These are phyloP conservation scores for Cladochytrium replicatum DNA, from an alignment of 192 early-diverging fungal species.

Conservation along the genomic window DNA sequence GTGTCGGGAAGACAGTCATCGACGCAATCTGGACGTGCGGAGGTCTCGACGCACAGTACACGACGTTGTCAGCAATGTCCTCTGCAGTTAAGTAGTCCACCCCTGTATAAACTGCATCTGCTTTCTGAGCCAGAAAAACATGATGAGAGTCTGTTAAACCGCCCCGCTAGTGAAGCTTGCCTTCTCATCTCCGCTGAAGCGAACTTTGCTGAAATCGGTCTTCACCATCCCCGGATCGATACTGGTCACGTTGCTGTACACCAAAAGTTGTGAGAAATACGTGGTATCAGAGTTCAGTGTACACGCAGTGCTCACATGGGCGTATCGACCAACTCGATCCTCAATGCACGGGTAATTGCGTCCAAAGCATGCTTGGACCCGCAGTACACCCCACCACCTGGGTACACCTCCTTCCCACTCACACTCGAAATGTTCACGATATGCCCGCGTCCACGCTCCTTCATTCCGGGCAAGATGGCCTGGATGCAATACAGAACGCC, in stretches of 20 bases:
- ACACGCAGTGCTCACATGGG: too few relatives aligned
- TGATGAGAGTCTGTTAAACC: neutral
- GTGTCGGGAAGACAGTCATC: slow-evolving; percentile 45
- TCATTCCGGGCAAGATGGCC: slow-evolving; percentile 73
- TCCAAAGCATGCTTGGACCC: slow-evolving; percentile 75
- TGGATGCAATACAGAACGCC: slow-evolving; percentile 73
- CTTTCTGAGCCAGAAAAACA: neutral
- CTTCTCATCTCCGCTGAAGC: slow-evolving; percentile 63
- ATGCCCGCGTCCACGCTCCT: slow-evolving; percentile 51
- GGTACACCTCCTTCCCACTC: too few relatives aligned
- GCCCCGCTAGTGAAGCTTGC: slow-evolving; percentile 9
- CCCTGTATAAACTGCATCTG: slow-evolving; percentile 63
- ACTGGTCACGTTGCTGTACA: slow-evolving; percentile 47
- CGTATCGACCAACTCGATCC: slow-evolving; percentile 64
- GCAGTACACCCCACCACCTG: slow-evolving; percentile 3
- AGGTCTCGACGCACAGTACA: slow-evolving; percentile 67
- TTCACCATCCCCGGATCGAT: slow-evolving; percentile 54
- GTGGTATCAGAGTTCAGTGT: neutral
- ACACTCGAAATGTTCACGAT: slow-evolving; percentile 81
- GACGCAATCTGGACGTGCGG: slow-evolving; percentile 66
- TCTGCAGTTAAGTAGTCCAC: slow-evolving; percentile 53
- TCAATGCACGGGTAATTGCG: slow-evolving; percentile 64
- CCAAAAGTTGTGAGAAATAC: neutral
- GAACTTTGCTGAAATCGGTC: slow-evolving; percentile 81
- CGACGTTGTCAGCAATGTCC: slow-evolving; percentile 69